Percentiles rank a stretch among this genome's conserved stretches.
These are phyloP conservation scores for Geranium brycei DNA, from an alignment of 345 rosid species.

Conservation along the genomic window DNA sequence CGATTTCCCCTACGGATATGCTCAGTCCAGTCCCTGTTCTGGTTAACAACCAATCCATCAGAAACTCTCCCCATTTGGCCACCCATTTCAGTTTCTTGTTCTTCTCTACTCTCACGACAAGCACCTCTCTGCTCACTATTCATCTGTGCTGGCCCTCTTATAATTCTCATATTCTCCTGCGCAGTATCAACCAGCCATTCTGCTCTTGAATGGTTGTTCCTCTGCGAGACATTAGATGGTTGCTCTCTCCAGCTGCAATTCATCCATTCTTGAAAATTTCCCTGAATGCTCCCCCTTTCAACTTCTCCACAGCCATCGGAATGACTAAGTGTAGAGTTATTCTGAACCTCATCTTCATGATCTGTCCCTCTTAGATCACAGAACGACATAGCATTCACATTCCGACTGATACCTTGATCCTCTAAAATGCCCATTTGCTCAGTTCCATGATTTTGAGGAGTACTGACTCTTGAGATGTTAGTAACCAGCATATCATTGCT, in stretches of 20 bases:
- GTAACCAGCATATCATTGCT: constrained; percentile 28
- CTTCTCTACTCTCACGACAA: constrained; percentile 40
- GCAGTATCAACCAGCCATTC: constrained; percentile 86
- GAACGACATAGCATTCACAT: constrained; percentile 43
- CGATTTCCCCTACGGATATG: constrained; percentile 57
- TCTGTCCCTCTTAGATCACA: constrained; percentile 36
- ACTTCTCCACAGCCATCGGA: constrained; percentile 55
- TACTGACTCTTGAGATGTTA: constrained; percentile 25
- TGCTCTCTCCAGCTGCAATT: constrained; percentile 44
- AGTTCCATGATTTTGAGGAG: constrained; percentile 25
- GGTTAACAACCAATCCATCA: constrained; percentile 46
- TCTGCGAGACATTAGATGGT: constrained; percentile 26
- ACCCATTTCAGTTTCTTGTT: constrained; percentile 40
- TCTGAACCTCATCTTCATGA: constrained; percentile 35
- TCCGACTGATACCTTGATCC: constrained; percentile 34
- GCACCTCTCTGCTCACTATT: constrained; percentile 52
- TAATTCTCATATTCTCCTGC: constrained; percentile 78
- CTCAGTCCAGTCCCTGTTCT: constrained; percentile 32
- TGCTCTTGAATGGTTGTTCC: constrained; percentile 36
- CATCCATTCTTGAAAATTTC: constrained; percentile 78
- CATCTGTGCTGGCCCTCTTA: constrained; percentile 80
- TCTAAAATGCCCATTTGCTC: constrained; percentile 30
- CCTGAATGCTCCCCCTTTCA: constrained; percentile 83
- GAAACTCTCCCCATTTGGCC: constrained; percentile 62
- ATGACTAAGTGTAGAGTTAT: constrained; percentile 20